Evolutionary conservation across 805 yeast genomes (phyloP), one percentile per base, ranked within the genome.

Genomic region (Vanderwaltozyma verrucispora): DNA sequence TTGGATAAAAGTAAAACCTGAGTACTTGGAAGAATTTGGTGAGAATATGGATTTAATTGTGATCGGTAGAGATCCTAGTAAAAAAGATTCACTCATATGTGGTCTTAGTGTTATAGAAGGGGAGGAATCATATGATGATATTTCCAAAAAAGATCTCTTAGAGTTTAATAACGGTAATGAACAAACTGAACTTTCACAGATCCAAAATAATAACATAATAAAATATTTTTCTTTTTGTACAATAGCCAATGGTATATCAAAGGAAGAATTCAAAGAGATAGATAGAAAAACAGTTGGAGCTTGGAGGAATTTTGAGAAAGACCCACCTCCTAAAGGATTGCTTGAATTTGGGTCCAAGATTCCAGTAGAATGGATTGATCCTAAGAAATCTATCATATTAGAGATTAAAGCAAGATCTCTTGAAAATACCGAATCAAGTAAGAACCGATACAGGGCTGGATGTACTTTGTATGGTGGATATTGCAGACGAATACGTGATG

Each of bases 1-100:
- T n/a, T 89, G 96, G 95, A 64, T 86, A 13, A 89, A 89, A 51
- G 72, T 89, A 2, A 89, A 89, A 55, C 97, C 97, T 0, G 96
- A 88, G 47, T 88, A 87, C 52, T 63, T 87, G 37, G 80, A 77
- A 38, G 85, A 80, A 41, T 81, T 82, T 56, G 95, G 95, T 9
- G 95, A 87, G 45, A 82, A 83, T 49, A 64, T 87, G 43, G 97
- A 89, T 56, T 55, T 87, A 33, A 65, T 77, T 3, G 72, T 89
- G 0, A 77, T 88, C 40, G 98, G 96, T 0, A 80, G 77, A 38
- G 77, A 74, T 39, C 76, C 77, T 14, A 86, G 85, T 0, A 68
- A 72, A 17, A 89, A 89, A 33, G 66, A 63, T 28, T 70, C 85
- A 10, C 83, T 72, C 48, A 67, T 83, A 41, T 81, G 94, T 58